Evolutionary conservation across 2,329 filamentous ascomycete species (phyloP).

Genomic region (Diplodia mutila): DNA sequence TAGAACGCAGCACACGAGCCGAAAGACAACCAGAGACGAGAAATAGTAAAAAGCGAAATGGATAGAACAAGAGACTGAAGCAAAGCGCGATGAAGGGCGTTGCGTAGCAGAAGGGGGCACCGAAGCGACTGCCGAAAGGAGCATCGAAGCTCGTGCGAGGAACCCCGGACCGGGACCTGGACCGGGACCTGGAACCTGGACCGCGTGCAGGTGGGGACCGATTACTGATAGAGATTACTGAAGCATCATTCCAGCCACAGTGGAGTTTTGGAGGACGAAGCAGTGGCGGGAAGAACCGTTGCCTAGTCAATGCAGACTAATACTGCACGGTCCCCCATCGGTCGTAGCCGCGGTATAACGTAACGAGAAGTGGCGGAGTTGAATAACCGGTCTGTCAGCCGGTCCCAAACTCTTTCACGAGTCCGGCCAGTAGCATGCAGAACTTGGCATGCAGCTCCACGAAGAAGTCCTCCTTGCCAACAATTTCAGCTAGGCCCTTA

Average conservation of each 20-base stretch:
- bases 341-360: conserved; percentile 14
- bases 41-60: neutral
- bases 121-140: conserved; percentile 1
- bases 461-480: conserved; percentile 62
- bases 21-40: neutral
- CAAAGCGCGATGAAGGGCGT: neutral
- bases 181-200: neutral
- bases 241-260: conserved; percentile 19
- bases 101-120: neutral
- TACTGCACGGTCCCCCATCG: conserved; percentile 16
- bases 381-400: conserved; percentile 8
- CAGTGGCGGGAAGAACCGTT: conserved; percentile 22
- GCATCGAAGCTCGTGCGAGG: neutral
- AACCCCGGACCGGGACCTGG: neutral
- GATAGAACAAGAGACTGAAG: neutral
- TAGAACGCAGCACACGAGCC: conserved; percentile 25
- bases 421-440: conserved; percentile 42
- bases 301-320: conserved; percentile 9
- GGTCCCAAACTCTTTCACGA: conserved; percentile 45
- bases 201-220: conserved; percentile 4
- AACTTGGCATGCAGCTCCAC: conserved; percentile 61
- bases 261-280: neutral
- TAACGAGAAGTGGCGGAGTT: conserved; percentile 18
- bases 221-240: conserved; percentile 7
- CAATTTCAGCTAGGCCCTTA: conserved; percentile 61